phyloP scores from a whole-genome alignment of 2,329 filamentous ascomycete species.

The Aspergillus sp. region DNA sequence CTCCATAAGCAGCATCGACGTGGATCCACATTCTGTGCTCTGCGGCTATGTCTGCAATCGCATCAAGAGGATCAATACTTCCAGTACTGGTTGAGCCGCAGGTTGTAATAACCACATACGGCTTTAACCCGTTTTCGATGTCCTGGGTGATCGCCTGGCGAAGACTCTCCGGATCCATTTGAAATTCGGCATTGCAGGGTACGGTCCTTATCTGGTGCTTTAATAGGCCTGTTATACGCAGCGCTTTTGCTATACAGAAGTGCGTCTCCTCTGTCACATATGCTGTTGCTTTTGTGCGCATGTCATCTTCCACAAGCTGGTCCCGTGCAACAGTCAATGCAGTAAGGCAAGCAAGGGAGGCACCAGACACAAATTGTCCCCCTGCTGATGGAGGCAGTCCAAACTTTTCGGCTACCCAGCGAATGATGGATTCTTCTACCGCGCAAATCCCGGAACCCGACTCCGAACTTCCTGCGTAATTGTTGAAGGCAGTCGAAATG shows the following conservation, averaged over 20 bases:
- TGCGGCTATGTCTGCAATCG: slow-evolving; percentile 11
- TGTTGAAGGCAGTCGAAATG: slow-evolving; percentile 3
- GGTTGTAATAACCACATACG: slow-evolving; percentile 21
- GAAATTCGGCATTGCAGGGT: slow-evolving; percentile 15
- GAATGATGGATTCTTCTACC: slow-evolving; percentile 13
- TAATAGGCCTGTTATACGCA: slow-evolving; percentile 18
- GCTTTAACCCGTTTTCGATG: neutral
- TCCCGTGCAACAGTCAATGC: slow-evolving; percentile 24
- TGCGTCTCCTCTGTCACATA: slow-evolving; percentile 24
- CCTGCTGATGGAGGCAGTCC: slow-evolving; percentile 19
- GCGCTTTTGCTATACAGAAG: slow-evolving; percentile 16
- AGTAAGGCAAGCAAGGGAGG: slow-evolving; percentile 25
- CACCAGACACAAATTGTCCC: slow-evolving; percentile 23
- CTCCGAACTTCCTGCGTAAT: slow-evolving; percentile 4
- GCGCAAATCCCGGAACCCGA: slow-evolving; percentile 14
- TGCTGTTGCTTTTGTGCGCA: slow-evolving; percentile 9
- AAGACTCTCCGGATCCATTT: slow-evolving; percentile 9
- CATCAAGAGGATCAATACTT: slow-evolving; percentile 22
- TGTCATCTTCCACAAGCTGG: slow-evolving; percentile 6
- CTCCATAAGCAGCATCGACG: slow-evolving; percentile 26
- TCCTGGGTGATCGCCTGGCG: slow-evolving; percentile 10
- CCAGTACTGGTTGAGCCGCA: slow-evolving; percentile 23
- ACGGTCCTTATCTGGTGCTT: slow-evolving; percentile 18
- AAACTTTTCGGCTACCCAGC: slow-evolving; percentile 18
- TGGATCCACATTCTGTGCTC: slow-evolving; percentile 23